Base-by-base conservation (phyloP, 768 basidiomycete species). In the Agrocybe chaxingu region DNA sequence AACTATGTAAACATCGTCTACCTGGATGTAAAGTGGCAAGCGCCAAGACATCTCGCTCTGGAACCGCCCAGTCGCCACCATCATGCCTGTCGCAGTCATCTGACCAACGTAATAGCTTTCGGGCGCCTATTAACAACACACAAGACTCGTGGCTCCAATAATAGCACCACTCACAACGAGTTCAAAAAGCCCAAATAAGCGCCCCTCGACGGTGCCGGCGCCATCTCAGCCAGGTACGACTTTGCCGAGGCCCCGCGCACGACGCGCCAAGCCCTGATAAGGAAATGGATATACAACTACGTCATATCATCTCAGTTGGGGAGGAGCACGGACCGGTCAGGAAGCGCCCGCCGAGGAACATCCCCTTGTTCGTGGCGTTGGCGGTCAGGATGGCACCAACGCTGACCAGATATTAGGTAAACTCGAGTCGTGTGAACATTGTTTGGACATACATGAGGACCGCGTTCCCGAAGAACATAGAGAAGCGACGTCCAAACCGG, bases 61-160 rank as follows among this genome's bases (percentile, higher is more conserved):
- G 51, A 63, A 74, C 49, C 63, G 68, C 8, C 77, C 78, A 12
- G 76, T 79, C 1, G 76, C 64, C 9, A 82, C 75, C 70, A 79
- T 76, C 74, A 82, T 78, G 3, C 79, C 80, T 12, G 74, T 75
- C 1, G 79, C 80, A 29, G 71, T 62, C 62, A 81, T 79, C 57
- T 80, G 79, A 8, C 79, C 80, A 36, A 79, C 69, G 57, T 79
- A 77, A 58, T 69, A 78, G 59, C 75, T 78, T 19, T 36, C 18
- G 19, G n/a, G 7, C 13, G 12, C 41, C 19, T 9, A 19, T 6
- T 31, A 50, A 44, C 11, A 42, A 29, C 13, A 32, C 32, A 34
- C 8, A 4, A 19, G 48, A 35, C n/a, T 42, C 8, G 11, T 42
- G 11, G 6, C 12, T 32, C 16, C 6, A 9, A 18, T 38, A n/a